A percentile compares a stretch with the other conserved stretches of the same genome.
phyloP scores from a whole-genome alignment of 306 rosid species.

The Cucumis sativus region DNA sequence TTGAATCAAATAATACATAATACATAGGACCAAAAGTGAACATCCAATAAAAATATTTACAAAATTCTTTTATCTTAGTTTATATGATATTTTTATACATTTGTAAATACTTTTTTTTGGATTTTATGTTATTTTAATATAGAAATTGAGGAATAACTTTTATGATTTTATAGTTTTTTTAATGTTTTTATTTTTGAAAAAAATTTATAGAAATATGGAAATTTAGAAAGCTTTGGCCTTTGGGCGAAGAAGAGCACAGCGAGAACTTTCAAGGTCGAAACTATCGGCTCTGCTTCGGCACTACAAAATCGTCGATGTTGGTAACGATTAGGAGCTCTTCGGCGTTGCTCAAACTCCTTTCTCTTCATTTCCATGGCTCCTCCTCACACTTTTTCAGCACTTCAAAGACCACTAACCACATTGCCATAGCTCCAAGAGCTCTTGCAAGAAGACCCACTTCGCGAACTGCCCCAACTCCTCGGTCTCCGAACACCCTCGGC shows the following conservation, averaged over 20 bases:
- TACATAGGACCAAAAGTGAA: no score
- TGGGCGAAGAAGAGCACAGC: not conserved
- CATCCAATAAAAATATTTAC: no score
- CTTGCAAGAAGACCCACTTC: constrained; percentile 11
- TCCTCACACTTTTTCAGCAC: constrained; percentile 16
- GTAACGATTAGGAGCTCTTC: not conserved
- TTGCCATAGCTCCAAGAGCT: constrained; percentile 14
- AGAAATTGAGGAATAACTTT: no score
- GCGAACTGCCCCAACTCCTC: constrained; percentile 11
- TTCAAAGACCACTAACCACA: constrained; percentile 9
- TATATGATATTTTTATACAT: no score
- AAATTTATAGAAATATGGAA: no score
- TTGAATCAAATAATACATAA: no score
- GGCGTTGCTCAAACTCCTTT: not conserved
- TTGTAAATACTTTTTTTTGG: no score
- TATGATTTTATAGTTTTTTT: no score
- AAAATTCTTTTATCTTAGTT: no score
- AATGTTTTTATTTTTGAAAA: no score
- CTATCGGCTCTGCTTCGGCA: not conserved
- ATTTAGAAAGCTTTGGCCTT: no score
- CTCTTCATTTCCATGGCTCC: not conserved
- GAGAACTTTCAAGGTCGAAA: not conserved
- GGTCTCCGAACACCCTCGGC: constrained; percentile 5
- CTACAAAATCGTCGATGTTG: not conserved
- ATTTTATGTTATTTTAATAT: no score